Conservation (phyloP, 1,139 yeast genomes). For the Kurtzmaniella quercitrusa region DNA sequence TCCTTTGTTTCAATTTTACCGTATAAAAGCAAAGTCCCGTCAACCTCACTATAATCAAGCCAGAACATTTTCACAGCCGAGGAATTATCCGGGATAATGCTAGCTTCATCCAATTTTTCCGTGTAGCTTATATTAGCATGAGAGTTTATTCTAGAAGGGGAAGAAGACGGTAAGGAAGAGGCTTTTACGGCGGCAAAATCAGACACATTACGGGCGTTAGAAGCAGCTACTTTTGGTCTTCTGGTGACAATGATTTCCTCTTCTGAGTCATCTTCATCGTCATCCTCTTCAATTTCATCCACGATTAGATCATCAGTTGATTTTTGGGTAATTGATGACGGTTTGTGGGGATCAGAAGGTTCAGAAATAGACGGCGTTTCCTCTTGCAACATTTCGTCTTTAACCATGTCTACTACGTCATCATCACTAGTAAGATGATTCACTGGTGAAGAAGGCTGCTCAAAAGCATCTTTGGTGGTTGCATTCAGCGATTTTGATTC, state of each 20-base stretch:
- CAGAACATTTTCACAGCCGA: slow-evolving; percentile 69
- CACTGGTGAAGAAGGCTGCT: slow-evolving; percentile 30
- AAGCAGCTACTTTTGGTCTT: slow-evolving; percentile 39
- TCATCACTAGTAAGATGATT: slow-evolving; percentile 3
- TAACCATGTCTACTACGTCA: not conserved
- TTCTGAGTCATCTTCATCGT: slow-evolving; percentile 42
- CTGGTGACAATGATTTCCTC: slow-evolving; percentile 49
- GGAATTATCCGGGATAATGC: slow-evolving; percentile 36
- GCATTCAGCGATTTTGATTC: slow-evolving; percentile 12
- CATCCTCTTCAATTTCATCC: slow-evolving; percentile 10
- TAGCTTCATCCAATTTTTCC: slow-evolving; percentile 44
- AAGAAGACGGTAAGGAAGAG: slow-evolving; percentile 17
- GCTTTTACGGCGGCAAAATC: slow-evolving; percentile 19
- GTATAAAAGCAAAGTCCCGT: slow-evolving; percentile 65
- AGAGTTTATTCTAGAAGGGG: slow-evolving; percentile 18
- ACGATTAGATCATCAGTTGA: slow-evolving; percentile 9
- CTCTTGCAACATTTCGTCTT: not conserved
- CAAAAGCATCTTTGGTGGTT: slow-evolving; percentile 3
- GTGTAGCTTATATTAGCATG: slow-evolving; percentile 23
- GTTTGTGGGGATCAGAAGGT: slow-evolving; percentile 1
- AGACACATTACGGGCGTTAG: slow-evolving; percentile 14
- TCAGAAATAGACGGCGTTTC: not conserved
- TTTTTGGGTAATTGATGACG: slow-evolving; percentile 8
- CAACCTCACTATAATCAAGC: slow-evolving; percentile 85
- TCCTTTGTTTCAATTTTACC: slow-evolving; percentile 71